These are phyloP conservation scores for Angomonas desouzai DNA, from an alignment of 208 protist species.

Conservation along the genomic window DNA sequence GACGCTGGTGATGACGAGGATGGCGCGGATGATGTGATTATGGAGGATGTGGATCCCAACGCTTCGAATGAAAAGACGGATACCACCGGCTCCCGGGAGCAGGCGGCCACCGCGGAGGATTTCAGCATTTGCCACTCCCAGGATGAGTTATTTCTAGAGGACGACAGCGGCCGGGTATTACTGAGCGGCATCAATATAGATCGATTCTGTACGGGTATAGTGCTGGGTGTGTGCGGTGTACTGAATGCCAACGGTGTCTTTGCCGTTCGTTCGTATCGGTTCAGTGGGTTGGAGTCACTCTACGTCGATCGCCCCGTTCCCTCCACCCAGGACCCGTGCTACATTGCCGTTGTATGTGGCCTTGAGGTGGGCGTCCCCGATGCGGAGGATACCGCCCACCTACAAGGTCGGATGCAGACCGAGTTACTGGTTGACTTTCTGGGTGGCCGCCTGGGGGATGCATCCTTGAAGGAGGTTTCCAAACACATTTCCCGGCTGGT, in stretches of 20 bases:
- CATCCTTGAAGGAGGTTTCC: constrained; percentile 33
- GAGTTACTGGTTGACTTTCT: constrained; percentile 81
- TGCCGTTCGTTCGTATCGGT: constrained; percentile 52
- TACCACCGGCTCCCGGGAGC: constrained; percentile 10
- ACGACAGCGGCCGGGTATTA: constrained; percentile 73
- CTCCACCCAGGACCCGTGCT: constrained; percentile 40
- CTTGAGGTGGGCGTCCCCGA: constrained; percentile 29
- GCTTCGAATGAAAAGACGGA: constrained; percentile 18
- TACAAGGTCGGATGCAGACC: constrained; percentile 32
- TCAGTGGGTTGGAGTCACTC: constrained; percentile 35
- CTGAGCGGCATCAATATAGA: constrained; percentile 47
- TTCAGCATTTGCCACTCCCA: constrained; percentile 43
- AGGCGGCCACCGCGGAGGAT: constrained; percentile 29
- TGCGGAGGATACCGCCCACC: constrained; percentile 16
- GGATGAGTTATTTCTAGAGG: constrained; percentile 80
- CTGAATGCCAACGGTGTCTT: constrained; percentile 62
- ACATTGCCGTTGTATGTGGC: constrained; percentile 80
- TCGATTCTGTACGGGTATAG: constrained; percentile 73
- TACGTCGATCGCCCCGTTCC: constrained; percentile 48
- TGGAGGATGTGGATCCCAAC: constrained; percentile 17
- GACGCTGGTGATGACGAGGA: constrained; percentile 76
- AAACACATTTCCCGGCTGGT: constrained; percentile 64
- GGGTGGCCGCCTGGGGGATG: constrained; percentile 53
- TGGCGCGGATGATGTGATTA: constrained; percentile 13
- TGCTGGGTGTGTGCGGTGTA: constrained; percentile 68